Evolutionary conservation across 306 rosid species (phyloP), one percentile per base, ranked within the genome.

Genomic region (Cucurbita pepo): DNA sequence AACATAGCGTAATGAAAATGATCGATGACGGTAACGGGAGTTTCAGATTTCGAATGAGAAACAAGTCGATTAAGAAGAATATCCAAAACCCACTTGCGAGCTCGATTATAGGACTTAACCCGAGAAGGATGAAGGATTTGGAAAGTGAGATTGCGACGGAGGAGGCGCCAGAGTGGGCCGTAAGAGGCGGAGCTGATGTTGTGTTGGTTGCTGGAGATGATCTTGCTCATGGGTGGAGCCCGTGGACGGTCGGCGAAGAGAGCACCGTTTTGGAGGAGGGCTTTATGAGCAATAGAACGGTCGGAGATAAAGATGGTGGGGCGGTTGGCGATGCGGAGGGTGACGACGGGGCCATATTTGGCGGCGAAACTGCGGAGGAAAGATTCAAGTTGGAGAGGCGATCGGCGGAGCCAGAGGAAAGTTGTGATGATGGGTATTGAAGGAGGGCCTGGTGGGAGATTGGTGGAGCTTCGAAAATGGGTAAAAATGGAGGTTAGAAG

Each of bases 11-110:
- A 48, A 58, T 48, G 77, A 61, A 74, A 74, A 22, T 74, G 18
- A 7, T 22, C 71, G 3, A 34, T 0, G 1, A 47, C 48, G 0
- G 2, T 10, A 5, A 73, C 47, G 4, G 21, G 34, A 2, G 9
- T 2, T 16, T 7, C 30, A 0, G 57, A 57, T 73, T 72, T 0
- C 3, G 64, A 55, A 3, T 57, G 67, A 57, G 55, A 44, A 0
- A 1, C 16, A 13, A 74, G 71, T 3, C 58, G 71, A n/a, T 14
- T 10, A 0, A 60, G 3, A 10, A 74, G 77, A 30, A 60, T 60
- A 48, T 48, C 71, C 69, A 74, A 51, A 52, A 60, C 77, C 77
- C 77, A 74, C 19, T 50, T 74, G n/a, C 71, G 77, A 36, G 77
- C 77, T 4, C 7, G 37, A 1, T 1, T 1, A 18, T 58, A 74